phyloP scores from a whole-genome alignment of 768 basidiomycete species.

The Botryobasidium botryosum region DNA sequence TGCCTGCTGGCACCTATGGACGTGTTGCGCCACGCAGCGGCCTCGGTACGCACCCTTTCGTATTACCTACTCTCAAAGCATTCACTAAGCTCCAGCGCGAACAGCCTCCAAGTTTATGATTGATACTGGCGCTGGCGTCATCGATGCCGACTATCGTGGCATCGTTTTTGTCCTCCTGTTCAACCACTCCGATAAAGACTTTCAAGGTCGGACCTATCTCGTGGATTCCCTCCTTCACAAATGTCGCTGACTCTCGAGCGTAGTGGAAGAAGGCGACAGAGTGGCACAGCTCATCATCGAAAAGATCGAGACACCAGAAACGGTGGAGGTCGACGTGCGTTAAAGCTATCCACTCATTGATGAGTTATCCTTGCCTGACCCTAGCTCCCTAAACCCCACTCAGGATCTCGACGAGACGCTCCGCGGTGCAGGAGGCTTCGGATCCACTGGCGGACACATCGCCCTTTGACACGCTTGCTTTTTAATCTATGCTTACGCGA shows the following conservation, averaged over 20 bases:
- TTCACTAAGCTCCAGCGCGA: background rate
- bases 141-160: constrained; percentile 94
- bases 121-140: constrained; percentile 92
- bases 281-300: constrained; percentile 92
- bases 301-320: constrained; percentile 68
- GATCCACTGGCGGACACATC: constrained; percentile 78
- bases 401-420: constrained; percentile 74
- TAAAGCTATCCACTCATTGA: too few species aligned
- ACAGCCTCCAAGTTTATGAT: constrained; percentile 95
- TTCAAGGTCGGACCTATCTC: constrained; percentile 38
- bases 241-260: background rate
- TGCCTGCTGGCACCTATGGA: constrained; percentile 87
- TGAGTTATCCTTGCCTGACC: background rate
- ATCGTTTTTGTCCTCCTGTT: constrained; percentile 80
- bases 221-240: background rate
- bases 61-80: background rate
- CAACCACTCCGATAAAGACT: constrained; percentile 82
- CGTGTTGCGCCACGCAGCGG: constrained; percentile 93
- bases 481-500: too few species aligned
- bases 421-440: constrained; percentile 78
- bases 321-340: constrained; percentile 71
- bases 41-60: constrained; percentile 42
- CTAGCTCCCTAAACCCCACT: constrained; percentile 1
- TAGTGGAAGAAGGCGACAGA: constrained; percentile 89
- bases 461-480: background rate